Evolutionary conservation across 352 stramenopile species (phyloP).

Genomic region (Phytophthora palmivora): DNA sequence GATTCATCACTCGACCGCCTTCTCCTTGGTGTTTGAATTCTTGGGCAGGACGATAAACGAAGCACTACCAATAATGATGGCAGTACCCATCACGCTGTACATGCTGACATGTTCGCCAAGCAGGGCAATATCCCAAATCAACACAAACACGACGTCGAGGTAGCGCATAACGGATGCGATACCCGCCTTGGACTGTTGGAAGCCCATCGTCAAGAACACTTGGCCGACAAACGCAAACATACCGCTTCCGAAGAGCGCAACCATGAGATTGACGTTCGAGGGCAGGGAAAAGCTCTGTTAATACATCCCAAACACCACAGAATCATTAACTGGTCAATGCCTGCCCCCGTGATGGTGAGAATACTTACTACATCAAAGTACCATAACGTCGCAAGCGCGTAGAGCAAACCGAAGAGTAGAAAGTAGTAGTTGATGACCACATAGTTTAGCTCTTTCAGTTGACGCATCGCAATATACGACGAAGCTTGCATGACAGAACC

Average conservation of each 20-base stretch:
- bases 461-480: slow-evolving; percentile 64
- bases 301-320: neutral
- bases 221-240: slow-evolving; percentile 68
- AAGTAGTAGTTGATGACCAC: slow-evolving; percentile 53
- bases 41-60: slow-evolving; percentile 61
- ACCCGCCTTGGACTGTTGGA: slow-evolving; percentile 78
- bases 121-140: slow-evolving; percentile 67
- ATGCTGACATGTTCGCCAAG: slow-evolving; percentile 62
- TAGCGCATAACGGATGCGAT: slow-evolving; percentile 84
- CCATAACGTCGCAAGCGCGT: slow-evolving; percentile 36
- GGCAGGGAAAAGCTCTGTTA: slow-evolving; percentile 48
- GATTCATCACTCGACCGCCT: slow-evolving; percentile 26
- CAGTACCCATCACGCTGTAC: slow-evolving; percentile 63
- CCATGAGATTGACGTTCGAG: slow-evolving; percentile 40
- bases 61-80: slow-evolving; percentile 63
- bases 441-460: slow-evolving; percentile 51
- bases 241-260: slow-evolving; percentile 51
- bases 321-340: too few species aligned
- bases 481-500: slow-evolving; percentile 56
- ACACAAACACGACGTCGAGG: slow-evolving; percentile 76
- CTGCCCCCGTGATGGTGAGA: neutral
- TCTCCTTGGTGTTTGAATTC: slow-evolving; percentile 12
- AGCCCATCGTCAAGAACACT: slow-evolving; percentile 73
- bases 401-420: slow-evolving; percentile 40
- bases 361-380: slow-evolving; percentile 43